These are phyloP conservation scores for Aspergillus aculeatinus DNA, from an alignment of 2,329 filamentous ascomycete species.

Conservation along the genomic window DNA sequence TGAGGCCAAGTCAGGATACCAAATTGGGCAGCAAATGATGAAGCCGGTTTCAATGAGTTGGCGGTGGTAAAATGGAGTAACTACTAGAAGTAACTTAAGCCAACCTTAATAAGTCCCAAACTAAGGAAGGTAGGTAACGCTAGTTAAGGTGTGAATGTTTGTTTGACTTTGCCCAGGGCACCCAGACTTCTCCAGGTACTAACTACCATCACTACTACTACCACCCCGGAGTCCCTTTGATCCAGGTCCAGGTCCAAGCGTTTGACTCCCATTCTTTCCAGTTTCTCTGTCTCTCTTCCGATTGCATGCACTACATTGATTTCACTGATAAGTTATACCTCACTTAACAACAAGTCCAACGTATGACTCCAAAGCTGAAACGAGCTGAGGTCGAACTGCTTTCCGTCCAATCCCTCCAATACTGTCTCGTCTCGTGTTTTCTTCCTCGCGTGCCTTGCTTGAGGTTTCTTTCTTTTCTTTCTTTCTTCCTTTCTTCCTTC, in stretches of 20 bases:
- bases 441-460: neutral
- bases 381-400: neutral
- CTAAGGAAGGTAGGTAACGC: no score
- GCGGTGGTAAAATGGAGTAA: conserved; percentile 2
- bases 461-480: neutral
- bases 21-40: conserved; percentile 19
- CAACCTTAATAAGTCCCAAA: neutral
- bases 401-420: neutral
- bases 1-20: conserved; percentile 10
- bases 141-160: no score
- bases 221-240: no score
- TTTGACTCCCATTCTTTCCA: no score
- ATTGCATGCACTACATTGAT: no score
- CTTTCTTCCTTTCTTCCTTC: neutral
- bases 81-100: neutral
- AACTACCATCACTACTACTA: no score
- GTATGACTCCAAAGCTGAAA: neutral
- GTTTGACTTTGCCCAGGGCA: no score
- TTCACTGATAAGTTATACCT: no score
- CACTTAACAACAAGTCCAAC: no score
- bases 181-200: no score
- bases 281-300: no score
- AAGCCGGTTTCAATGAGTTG: conserved; percentile 12
- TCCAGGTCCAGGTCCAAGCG: no score
- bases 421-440: neutral